Evolutionary conservation across 192 early-diverging fungal species (phyloP), one percentile per base, ranked within the genome.

Genomic region (Pilaira anomala): DNA sequence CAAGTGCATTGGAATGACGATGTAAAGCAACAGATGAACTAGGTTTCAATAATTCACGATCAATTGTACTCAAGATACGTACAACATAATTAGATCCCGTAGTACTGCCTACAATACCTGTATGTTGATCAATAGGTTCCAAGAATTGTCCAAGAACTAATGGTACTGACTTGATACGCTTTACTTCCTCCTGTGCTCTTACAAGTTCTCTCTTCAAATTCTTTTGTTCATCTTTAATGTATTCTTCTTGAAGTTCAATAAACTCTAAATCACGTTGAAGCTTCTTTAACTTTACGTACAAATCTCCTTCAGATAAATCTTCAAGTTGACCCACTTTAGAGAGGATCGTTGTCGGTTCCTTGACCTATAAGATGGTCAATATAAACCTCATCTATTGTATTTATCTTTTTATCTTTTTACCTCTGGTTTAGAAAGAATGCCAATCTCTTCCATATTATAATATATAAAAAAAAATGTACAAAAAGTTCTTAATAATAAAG

Each of bases 171-270:
- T 95, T 88, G 64, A 99, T 97, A 52, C 97, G 87, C 80, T 98
- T 97, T 28, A 99, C 96, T 76, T 99, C 95, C 66, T 97, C 96
- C 74, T 94, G 91, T 22, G 97, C 94, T 30, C 93, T 87, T 46
- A 97, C 80, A 53, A 99, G 80, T 69, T 99, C 97, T 45, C 91
- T 81, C 72, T 97, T 94, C 55, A 99, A 69, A 76, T 98, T 96
- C 80, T 94, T 93, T 81, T 96, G 93, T 76, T 99, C 96, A 69
- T 96, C 94, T 79, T 97, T 97, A 76, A 99, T 99, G 76, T 98
- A 99, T 75, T 98, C 95, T 73, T 99, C 95, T 80, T 99, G 95
- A 25, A 99, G 80, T 54, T 94, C 89, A 44, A 99, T 78, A 66
- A 99, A 91, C 77, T 99, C 97, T 18, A 97, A 76, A 71, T 97